phyloP scores from a whole-genome alignment of 139 green algal species.

The Coccomyxa sp. region DNA sequence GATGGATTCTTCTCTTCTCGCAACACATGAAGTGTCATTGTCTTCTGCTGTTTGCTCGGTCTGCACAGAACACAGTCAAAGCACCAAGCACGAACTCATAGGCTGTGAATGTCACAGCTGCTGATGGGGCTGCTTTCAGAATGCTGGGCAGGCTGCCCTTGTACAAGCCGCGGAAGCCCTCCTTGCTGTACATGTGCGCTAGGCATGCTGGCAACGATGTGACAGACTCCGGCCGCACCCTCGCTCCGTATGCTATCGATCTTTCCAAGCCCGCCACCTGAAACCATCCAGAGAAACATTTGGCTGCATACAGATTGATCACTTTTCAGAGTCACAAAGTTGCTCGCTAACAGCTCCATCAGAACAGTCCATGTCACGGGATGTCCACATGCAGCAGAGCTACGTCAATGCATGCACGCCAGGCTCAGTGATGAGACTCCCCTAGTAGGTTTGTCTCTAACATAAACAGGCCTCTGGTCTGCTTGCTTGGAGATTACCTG shows the following conservation, averaged over 20 bases:
- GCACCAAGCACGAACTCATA: constrained; percentile 53
- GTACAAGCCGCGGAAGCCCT: constrained; percentile 86
- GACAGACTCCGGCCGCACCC: constrained; percentile 47
- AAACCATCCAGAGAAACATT: no score
- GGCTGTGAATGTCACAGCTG: constrained; percentile 88
- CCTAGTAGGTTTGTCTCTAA: not conserved
- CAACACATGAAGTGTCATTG: no score
- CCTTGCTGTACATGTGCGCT: constrained; percentile 38
- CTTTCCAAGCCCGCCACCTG: constrained; percentile 57
- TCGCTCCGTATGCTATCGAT: constrained; percentile 58
- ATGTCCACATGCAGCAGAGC: not conserved
- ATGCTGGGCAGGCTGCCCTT: constrained; percentile 89
- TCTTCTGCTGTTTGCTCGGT: no score
- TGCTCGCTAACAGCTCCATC: not conserved
- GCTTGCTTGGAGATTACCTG: constrained; percentile 52
- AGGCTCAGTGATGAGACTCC: not conserved
- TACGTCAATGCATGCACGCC: not conserved
- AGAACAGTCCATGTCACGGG: not conserved
- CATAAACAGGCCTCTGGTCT: not conserved
- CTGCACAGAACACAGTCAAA: not conserved
- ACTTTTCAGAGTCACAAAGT: constrained; percentile 1
- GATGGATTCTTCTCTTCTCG: no score
- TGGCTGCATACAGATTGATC: not conserved
- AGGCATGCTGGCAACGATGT: constrained; percentile 50
- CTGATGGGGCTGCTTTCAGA: constrained; percentile 88